These are phyloP conservation scores for Rhododendron kiyosumense DNA, from an alignment of 148 eudicot species.

Conservation along the genomic window DNA sequence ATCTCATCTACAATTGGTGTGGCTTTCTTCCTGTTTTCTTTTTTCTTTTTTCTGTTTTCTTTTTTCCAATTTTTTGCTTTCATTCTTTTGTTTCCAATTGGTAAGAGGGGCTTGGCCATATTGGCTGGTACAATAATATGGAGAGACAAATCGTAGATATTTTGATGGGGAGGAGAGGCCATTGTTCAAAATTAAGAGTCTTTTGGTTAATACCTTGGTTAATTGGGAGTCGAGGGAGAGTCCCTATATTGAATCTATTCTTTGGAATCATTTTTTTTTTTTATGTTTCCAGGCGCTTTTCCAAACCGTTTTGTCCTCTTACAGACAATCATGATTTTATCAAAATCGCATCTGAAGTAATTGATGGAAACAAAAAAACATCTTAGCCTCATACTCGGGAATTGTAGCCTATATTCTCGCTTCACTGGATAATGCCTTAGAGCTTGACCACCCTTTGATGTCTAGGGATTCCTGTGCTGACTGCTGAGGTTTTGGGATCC, in stretches of 20 bases:
- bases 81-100: background rate
- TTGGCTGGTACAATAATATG: background rate
- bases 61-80: background rate
- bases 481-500: conserved; percentile 23
- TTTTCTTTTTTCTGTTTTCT: too few species aligned
- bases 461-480: background rate
- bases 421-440: conserved; percentile 10
- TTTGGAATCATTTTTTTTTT: background rate
- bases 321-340: background rate
- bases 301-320: background rate
- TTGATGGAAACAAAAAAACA: background rate
- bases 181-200: too few species aligned
- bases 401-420: background rate
- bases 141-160: background rate
- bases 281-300: background rate
- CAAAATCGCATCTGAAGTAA: background rate
- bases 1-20: background rate
- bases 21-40: background rate
- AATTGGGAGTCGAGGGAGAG: too few species aligned
- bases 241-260: too few species aligned
- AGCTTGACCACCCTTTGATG: background rate
- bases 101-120: background rate
- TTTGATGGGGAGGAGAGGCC: too few species aligned
- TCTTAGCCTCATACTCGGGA: background rate
- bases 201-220: too few species aligned